Evolutionary conservation across 140 eudicot genomes (phyloP).

Genomic region (Senecio squalidus): DNA sequence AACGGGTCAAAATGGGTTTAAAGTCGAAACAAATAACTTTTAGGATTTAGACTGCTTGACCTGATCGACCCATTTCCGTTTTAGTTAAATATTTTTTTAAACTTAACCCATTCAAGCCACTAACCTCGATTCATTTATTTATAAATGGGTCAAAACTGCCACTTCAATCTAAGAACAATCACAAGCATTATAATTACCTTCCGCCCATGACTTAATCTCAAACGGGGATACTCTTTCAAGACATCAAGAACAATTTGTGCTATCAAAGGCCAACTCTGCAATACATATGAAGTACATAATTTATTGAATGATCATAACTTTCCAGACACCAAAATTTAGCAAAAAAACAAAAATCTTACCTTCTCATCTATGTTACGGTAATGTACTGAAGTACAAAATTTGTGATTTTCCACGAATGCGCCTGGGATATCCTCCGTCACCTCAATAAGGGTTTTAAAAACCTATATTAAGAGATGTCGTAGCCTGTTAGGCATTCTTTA

Average conservation of each 20-base stretch:
- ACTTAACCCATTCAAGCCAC: background rate
- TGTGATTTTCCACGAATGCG: conserved; percentile 82
- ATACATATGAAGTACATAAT: background rate
- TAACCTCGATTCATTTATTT: background rate
- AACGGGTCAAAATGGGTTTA: background rate
- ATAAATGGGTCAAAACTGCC: background rate
- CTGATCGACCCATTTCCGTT: background rate
- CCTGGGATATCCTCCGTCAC: conserved; percentile 71
- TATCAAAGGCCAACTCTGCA: conserved; percentile 73
- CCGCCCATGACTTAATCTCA: conserved; percentile 87
- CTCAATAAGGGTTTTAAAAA: conserved; percentile 68
- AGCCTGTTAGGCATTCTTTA: background rate
- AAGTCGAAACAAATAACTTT: too few relatives aligned
- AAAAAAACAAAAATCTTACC: conserved; percentile 33
- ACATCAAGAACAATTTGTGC: conserved; percentile 82
- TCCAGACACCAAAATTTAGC: background rate
- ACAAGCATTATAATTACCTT: conserved; percentile 41
- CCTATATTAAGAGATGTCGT: conserved; percentile 26
- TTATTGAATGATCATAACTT: background rate
- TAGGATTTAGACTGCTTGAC: background rate
- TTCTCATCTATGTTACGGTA: conserved; percentile 90
- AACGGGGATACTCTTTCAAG: conserved; percentile 68
- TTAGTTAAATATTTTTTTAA: background rate
- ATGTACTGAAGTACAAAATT: conserved; percentile 85
- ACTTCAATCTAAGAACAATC: background rate